These are phyloP conservation scores for Fusarium sp. DNA, from an alignment of 2,329 filamentous ascomycete species.

Conservation along the genomic window DNA sequence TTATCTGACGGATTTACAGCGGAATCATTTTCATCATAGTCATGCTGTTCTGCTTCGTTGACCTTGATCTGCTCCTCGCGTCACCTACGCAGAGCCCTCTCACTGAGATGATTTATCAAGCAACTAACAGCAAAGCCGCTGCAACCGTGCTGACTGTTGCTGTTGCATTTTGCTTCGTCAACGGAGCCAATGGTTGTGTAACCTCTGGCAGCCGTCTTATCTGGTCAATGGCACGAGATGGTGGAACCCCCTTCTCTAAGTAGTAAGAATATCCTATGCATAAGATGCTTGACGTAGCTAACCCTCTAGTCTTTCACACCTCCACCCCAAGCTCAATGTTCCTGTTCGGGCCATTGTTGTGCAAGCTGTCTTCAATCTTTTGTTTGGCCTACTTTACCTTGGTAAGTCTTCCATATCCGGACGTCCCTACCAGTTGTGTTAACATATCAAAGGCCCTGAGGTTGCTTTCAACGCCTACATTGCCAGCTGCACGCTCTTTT, in stretches of 20 bases:
- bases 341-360: conserved; percentile 58
- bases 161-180: conserved; percentile 59
- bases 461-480: conserved; percentile 63
- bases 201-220: conserved; percentile 60
- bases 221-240: conserved; percentile 62
- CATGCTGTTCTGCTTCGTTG: conserved; percentile 59
- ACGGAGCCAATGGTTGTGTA: conserved; percentile 59
- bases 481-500: conserved; percentile 60
- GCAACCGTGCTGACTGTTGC: conserved; percentile 59
- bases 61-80: conserved; percentile 53
- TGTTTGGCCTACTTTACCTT: conserved; percentile 61
- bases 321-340: conserved; percentile 56
- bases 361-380: conserved; percentile 58
- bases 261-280: conserved; percentile 15
- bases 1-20: conserved; percentile 30
- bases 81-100: conserved; percentile 61
- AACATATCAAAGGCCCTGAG: conserved; percentile 49
- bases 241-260: conserved; percentile 53
- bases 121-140: conserved; percentile 55
- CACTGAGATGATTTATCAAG: conserved; percentile 60
- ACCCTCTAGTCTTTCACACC: conserved; percentile 50
- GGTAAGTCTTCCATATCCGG: conserved; percentile 25
- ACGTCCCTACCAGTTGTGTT: not conserved
- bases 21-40: conserved; percentile 57
- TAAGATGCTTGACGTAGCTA: rapidly evolving